Percentiles rank a stretch among this genome's conserved stretches.
These are phyloP conservation scores for Diaporthe helianthi DNA, from an alignment of 2,329 filamentous ascomycete species.

Conservation along the genomic window DNA sequence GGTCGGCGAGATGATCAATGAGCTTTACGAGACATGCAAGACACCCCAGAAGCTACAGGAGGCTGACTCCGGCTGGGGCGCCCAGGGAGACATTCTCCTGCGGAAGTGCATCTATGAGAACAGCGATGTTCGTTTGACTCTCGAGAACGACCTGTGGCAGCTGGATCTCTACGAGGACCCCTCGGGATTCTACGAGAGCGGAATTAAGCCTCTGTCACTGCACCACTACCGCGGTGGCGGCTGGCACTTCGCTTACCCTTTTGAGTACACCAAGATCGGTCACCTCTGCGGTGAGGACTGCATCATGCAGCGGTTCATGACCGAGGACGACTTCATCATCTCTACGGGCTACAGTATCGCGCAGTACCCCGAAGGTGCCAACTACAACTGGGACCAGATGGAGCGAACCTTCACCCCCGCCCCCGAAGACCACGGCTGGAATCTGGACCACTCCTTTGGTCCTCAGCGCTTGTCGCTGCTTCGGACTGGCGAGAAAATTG, in stretches of 20 bases:
- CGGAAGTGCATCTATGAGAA: slow-evolving; percentile 71
- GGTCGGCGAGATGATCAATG: slow-evolving; percentile 44
- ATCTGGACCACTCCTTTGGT: slow-evolving; percentile 43
- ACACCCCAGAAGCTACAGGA: slow-evolving; percentile 59
- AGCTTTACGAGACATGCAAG: slow-evolving; percentile 45
- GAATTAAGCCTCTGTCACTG: slow-evolving; percentile 64
- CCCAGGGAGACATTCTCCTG: slow-evolving; percentile 67
- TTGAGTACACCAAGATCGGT: slow-evolving; percentile 63
- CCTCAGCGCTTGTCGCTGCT: slow-evolving; percentile 42
- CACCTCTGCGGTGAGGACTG: slow-evolving; percentile 68
- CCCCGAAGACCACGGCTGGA: slow-evolving; percentile 44
- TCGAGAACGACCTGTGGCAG: slow-evolving; percentile 65
- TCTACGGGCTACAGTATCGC: slow-evolving; percentile 67
- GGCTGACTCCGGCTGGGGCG: slow-evolving; percentile 64
- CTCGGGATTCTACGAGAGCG: slow-evolving; percentile 69
- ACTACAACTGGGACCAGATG: slow-evolving; percentile 45
- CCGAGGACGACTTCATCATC: slow-evolving; percentile 59
- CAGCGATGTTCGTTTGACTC: slow-evolving; percentile 63
- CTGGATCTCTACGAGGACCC: slow-evolving; percentile 67
- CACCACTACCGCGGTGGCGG: slow-evolving; percentile 70
- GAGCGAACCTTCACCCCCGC: slow-evolving; percentile 43
- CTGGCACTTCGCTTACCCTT: slow-evolving; percentile 62
- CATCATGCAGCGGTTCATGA: slow-evolving; percentile 64
- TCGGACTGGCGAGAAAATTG: slow-evolving; percentile 43
- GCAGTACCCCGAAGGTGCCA: slow-evolving; percentile 60